Evolutionary conservation across 176 grass and related monocot genomes (phyloP), one percentile per base, ranked within the genome.

Genomic region (Avena insularis): DNA sequence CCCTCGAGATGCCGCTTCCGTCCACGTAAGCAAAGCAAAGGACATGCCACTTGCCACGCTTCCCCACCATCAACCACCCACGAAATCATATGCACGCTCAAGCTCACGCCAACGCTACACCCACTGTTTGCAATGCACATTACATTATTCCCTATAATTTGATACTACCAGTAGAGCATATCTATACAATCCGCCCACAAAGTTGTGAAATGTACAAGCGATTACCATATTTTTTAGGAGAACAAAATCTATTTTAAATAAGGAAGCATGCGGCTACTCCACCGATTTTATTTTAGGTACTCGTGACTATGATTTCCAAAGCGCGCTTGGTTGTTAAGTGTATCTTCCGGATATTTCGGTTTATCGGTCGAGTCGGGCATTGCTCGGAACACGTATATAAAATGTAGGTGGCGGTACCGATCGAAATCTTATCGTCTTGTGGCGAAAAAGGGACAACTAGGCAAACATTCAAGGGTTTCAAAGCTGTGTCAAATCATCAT

Each of bases 1-100:
- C 9, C 84, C 89, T 91, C 89, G 75, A 91, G 80, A 87, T 84
- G 89, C 89, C 89, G 75, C 89, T 91, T 91, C 85, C 89, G 47
- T 67, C 84, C 88, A 86, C 63, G 3, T 86, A 45, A 82, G 88
- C 79, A 0, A 12, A 16, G 21, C 4, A 68, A 15, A 9, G 78
- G 21, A 12, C 13, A 29, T 2, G 46, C 46, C 75, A 62, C 61
- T 64, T 43, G 85, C 78, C 57, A 73, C 85, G 4, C 46, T 13
- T 23, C 76, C 80, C 79, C 47, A 69, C 62, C 3, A 35, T 45
- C 79, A 64, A 79, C 54, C 4, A 55, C 89, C 74, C n/a, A 35
- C 2, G 4, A 65, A 83, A 63, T 83, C 84, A 79, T 40, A 70
- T 60, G 33, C 33, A 11, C 75, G 65, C 69, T 25, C 46, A 0